Evolutionary conservation across 805 yeast species (phyloP).

Genomic region (Metschnikowia gruessii): DNA sequence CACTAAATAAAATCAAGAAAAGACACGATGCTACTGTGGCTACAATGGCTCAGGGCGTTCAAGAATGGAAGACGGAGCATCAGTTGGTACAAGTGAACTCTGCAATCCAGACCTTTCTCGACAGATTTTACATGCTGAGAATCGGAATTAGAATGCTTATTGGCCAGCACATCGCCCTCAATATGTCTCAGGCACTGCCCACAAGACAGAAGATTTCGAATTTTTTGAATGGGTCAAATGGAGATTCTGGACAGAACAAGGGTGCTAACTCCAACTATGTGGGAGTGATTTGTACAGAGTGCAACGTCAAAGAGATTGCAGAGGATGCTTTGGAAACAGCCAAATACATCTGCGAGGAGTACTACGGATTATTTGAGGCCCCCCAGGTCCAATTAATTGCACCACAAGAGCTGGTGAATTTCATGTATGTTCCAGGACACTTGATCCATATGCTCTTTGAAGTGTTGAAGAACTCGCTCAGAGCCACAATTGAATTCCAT

Average conservation of each 20-base stretch:
- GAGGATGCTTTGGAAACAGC: slow-evolving; percentile 90
- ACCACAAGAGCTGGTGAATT: slow-evolving; percentile 64
- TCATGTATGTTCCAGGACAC: slow-evolving; percentile 93
- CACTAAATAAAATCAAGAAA: slow-evolving; percentile 67
- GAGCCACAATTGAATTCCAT: slow-evolving; percentile 86
- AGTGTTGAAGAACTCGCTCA: slow-evolving; percentile 76
- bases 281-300: slow-evolving; percentile 83
- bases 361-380: slow-evolving; percentile 82
- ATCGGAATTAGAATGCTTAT: slow-evolving; percentile 91
- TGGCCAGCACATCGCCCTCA: slow-evolving; percentile 90
- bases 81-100: slow-evolving; percentile 55
- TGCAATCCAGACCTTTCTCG: slow-evolving; percentile 76
- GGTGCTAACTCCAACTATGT: slow-evolving; percentile 57
- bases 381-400: slow-evolving; percentile 80
- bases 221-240: slow-evolving; percentile 34
- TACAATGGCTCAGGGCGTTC: slow-evolving; percentile 88
- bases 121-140: slow-evolving; percentile 83
- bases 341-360: slow-evolving; percentile 85
- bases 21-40: slow-evolving; percentile 93
- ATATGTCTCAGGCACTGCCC: slow-evolving; percentile 55
- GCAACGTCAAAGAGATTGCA: slow-evolving; percentile 79
- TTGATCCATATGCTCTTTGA: slow-evolving; percentile 88
- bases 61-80: slow-evolving; percentile 72
- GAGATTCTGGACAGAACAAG: slow-evolving; percentile 10
- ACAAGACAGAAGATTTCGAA: slow-evolving; percentile 36